Conservation (phyloP, 352 stramenopile genomes). For the Phytophthora pinifolia region DNA sequence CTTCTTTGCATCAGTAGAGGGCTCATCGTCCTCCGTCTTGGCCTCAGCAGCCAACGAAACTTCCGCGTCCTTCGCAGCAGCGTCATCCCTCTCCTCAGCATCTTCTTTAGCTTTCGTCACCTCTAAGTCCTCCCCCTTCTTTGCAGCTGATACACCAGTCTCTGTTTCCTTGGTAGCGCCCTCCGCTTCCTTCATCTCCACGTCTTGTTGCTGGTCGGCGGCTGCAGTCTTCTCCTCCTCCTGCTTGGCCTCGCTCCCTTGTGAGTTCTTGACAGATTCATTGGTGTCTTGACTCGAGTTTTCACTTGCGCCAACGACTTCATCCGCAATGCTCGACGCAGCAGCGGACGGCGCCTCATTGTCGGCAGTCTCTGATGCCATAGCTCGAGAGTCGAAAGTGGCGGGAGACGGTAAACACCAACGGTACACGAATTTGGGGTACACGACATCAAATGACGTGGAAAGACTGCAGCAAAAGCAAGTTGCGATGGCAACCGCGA, state of each 20-base stretch:
- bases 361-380: slow-evolving; percentile 16
- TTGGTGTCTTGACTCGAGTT: slow-evolving; percentile 19
- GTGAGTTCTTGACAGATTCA: slow-evolving; percentile 10
- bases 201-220: slow-evolving; percentile 4
- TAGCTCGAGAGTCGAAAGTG: not conserved
- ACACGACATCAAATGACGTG: not conserved
- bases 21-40: slow-evolving; percentile 7
- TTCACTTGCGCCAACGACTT: slow-evolving; percentile 16
- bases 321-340: slow-evolving; percentile 2
- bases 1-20: not conserved
- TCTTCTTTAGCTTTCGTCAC: not conserved
- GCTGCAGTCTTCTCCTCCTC: slow-evolving; percentile 3
- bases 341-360: slow-evolving; percentile 9
- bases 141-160: not conserved
- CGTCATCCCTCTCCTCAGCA: not conserved
- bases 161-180: not conserved
- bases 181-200: slow-evolving; percentile 20
- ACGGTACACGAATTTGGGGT: slow-evolving; percentile 3
- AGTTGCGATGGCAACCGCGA: slow-evolving; percentile 4
- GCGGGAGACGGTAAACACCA: slow-evolving; percentile 12
- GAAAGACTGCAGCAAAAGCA: slow-evolving; percentile 15
- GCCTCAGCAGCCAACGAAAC: slow-evolving; percentile 1
- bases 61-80: slow-evolving; percentile 5
- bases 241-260: slow-evolving; percentile 14
- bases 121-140: slow-evolving; percentile 8